Percentiles rank a stretch among this genome's conserved stretches.
These are phyloP conservation scores for Gastrolobium bilobum DNA, from an alignment of 306 rosid species.

Conservation along the genomic window DNA sequence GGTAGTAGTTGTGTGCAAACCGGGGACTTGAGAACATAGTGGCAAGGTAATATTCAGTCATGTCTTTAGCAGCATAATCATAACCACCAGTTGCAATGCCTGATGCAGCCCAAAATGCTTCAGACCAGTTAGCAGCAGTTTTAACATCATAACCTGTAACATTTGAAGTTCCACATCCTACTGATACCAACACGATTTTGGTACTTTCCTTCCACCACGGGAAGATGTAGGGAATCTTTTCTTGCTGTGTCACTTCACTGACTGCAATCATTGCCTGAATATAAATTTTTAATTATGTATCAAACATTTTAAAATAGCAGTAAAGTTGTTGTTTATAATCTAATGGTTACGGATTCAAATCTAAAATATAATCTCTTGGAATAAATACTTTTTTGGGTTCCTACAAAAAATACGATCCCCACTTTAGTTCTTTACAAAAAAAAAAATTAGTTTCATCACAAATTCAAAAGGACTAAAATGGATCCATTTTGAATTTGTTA, in stretches of 20 bases:
- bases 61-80: constrained; percentile 24
- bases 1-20: constrained; percentile 32
- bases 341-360: too few species aligned
- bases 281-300: background rate
- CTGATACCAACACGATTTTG: constrained; percentile 59
- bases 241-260: constrained; percentile 61
- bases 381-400: too few species aligned
- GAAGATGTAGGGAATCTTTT: constrained; percentile 35
- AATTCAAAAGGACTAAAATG: too few species aligned
- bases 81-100: background rate
- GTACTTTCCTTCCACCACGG: constrained; percentile 44
- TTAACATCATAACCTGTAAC: constrained; percentile 39
- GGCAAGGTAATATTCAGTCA: constrained; percentile 42
- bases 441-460: too few species aligned
- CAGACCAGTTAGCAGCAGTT: constrained; percentile 55
- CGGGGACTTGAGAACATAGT: constrained; percentile 26
- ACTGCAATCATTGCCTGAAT: constrained; percentile 66
- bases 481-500: too few species aligned
- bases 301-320: too few species aligned
- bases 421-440: too few species aligned
- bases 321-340: too few species aligned
- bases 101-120: constrained; percentile 48
- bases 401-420: too few species aligned
- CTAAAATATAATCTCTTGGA: too few species aligned
- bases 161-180: constrained; percentile 65